phyloP scores from a whole-genome alignment of 2,329 filamentous ascomycete species.

The Thelonectria rubi region DNA sequence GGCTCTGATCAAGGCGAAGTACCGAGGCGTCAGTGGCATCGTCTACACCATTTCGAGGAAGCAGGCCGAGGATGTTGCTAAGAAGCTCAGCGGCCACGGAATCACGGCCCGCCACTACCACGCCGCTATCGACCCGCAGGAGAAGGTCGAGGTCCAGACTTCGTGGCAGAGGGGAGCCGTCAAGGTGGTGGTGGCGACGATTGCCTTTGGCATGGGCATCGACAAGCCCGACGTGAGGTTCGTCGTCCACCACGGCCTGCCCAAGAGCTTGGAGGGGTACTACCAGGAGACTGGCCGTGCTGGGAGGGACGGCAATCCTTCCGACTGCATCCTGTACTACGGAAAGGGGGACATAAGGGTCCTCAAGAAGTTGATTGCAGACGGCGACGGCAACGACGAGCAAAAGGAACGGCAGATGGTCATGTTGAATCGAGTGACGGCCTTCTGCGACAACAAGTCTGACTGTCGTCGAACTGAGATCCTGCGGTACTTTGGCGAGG shows the following conservation, averaged over 20 bases:
- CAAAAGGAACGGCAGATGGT: conserved; percentile 85
- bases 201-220: conserved; percentile 99
- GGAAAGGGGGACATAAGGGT: conserved; percentile 78
- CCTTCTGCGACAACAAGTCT: conserved; percentile 88
- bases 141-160: conserved; percentile 77
- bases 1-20: conserved; percentile 74
- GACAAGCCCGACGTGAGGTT: conserved; percentile 97
- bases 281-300: conserved; percentile 98
- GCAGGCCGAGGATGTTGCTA: conserved; percentile 81
- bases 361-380: conserved; percentile 82
- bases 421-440: conserved; percentile 86
- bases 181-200: conserved; percentile 95
- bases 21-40: conserved; percentile 81
- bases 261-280: conserved; percentile 96
- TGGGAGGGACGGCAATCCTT: conserved; percentile 86
- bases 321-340: conserved; percentile 91
- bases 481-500: conserved; percentile 92
- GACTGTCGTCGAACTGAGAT: conserved; percentile 91
- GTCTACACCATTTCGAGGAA: conserved; percentile 91
- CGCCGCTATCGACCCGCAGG: conserved; percentile 74
- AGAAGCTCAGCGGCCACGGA: conserved; percentile 68
- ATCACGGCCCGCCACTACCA: conserved; percentile 89
- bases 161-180: conserved; percentile 82
- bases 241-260: conserved; percentile 91
- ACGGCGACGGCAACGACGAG: conserved; percentile 77